Evolutionary conservation across 2,329 filamentous ascomycete genomes (phyloP).

Genomic region (Graphiopsis chlorocephala): DNA sequence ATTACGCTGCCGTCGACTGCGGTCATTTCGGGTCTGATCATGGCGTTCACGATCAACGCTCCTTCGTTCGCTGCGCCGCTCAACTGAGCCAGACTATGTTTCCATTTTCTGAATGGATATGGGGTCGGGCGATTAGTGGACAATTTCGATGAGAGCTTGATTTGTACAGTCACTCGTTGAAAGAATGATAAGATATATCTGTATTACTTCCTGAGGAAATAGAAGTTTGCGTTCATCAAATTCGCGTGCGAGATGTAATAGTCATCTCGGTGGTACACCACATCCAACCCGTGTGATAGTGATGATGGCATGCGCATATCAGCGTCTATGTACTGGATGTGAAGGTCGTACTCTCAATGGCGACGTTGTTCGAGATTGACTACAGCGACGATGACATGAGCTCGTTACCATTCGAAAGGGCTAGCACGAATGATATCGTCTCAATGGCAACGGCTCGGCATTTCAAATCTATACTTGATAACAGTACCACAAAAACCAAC

Average conservation of each 20-base stretch:
- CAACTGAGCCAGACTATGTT: neutral
- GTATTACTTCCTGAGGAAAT: too few species aligned
- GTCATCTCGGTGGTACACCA: too few species aligned
- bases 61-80: slow-evolving; percentile 13
- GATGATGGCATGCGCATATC: neutral
- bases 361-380: neutral
- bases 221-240: too few species aligned
- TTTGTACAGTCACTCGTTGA: neutral
- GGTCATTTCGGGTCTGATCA: slow-evolving; percentile 55
- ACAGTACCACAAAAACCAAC: too few species aligned
- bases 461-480: too few species aligned
- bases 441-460: neutral
- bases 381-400: neutral
- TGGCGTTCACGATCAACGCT: slow-evolving; percentile 48
- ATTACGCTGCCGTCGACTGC: slow-evolving; percentile 56
- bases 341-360: neutral
- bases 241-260: too few species aligned
- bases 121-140: too few species aligned
- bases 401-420: neutral
- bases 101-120: too few species aligned
- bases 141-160: neutral
- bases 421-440: neutral
- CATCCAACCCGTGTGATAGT: too few species aligned
- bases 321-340: neutral
- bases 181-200: neutral